Evolutionary conservation across 2,329 filamentous ascomycete genomes (phyloP), one percentile per base, ranked within the genome.

Genomic region (Blastomyces emzantsi): DNA sequence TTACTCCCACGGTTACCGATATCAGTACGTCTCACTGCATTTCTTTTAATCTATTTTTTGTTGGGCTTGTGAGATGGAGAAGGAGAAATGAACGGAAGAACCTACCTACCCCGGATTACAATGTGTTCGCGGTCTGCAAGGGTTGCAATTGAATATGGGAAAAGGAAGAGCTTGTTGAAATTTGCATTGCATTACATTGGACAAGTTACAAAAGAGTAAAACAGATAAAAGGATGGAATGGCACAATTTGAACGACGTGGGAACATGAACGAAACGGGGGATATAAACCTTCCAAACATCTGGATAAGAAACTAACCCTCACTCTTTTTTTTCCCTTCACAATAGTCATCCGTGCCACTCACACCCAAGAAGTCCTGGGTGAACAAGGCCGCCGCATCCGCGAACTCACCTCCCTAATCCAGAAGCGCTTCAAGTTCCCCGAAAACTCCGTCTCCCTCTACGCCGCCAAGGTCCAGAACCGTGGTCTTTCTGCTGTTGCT

Each of bases 341-440:
- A 39, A 62, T 25, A 83, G 81, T 99, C 87, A 96, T 99, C 87
- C 94, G 94, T 82, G 94, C 94, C 79, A 99, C 94, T 78, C 94
- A 99, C 89, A 99, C 94, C 79, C 94, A 99, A 85, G 95, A 99
- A 86, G 95, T 99, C 74, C 91, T 99, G 77, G 94, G 94, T 79
- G 94, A 99, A 89, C 94, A 99, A 87, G 94, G 94, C 78, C 92
- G 94, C 85, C 91, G 94, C 85, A 99, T 99, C 82, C 93, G 94
- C 81, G 94, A 99, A 87, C 92, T 99, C 82, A 99, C 94, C 80
- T 97, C 92, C 77, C 89, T 99, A 80, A 99, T 99, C 87, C 95
- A 99, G 87, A 97, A 99, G 90, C 92, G 94, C 79, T 99, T 99
- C 90, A 97, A 97, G 87, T 99, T 99, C 89, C 93, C 94, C 83